Evolutionary conservation across 495 filamentous ascomycete species (phyloP).

Genomic region (Tuber microsphaerosporum): DNA sequence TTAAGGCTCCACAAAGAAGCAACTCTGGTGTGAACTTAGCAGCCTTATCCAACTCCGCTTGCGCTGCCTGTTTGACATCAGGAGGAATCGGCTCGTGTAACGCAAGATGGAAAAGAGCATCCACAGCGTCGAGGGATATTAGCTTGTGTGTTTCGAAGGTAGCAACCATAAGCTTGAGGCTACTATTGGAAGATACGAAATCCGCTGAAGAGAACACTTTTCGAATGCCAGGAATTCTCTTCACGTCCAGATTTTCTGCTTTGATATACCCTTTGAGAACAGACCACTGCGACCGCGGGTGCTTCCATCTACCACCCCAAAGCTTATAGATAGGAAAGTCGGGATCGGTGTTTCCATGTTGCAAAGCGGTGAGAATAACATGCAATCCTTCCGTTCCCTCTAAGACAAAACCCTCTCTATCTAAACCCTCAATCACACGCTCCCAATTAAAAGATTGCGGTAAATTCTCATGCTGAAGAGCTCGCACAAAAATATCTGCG

Average conservation of each 20-base stretch:
- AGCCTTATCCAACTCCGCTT: slow-evolving; percentile 39
- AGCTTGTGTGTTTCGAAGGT: slow-evolving; percentile 75
- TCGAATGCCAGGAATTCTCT: slow-evolving; percentile 70
- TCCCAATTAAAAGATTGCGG: slow-evolving; percentile 69
- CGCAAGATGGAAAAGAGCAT: slow-evolving; percentile 70
- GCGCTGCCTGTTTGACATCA: slow-evolving; percentile 35
- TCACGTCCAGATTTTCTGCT: slow-evolving; percentile 68
- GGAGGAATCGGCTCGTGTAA: slow-evolving; percentile 51
- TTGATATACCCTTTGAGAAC: slow-evolving; percentile 74
- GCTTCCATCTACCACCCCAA: slow-evolving; percentile 86
- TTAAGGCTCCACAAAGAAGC: slow-evolving; percentile 40
- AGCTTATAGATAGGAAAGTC: slow-evolving; percentile 67
- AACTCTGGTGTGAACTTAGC: slow-evolving; percentile 41
- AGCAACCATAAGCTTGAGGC: slow-evolving; percentile 62
- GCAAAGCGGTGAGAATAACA: slow-evolving; percentile 65
- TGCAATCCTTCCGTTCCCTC: slow-evolving; percentile 67
- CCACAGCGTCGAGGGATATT: slow-evolving; percentile 78
- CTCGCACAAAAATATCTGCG: slow-evolving; percentile 63
- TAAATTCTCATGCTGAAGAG: slow-evolving; percentile 51
- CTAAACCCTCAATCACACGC: slow-evolving; percentile 70
- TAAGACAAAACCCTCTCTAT: slow-evolving; percentile 68
- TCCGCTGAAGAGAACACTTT: slow-evolving; percentile 68
- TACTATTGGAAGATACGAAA: slow-evolving; percentile 63
- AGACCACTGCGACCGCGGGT: slow-evolving; percentile 77
- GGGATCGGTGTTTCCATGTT: slow-evolving; percentile 58